phyloP scores from a whole-genome alignment of 2,329 filamentous ascomycete genomes.

The Penicillium sp. region DNA sequence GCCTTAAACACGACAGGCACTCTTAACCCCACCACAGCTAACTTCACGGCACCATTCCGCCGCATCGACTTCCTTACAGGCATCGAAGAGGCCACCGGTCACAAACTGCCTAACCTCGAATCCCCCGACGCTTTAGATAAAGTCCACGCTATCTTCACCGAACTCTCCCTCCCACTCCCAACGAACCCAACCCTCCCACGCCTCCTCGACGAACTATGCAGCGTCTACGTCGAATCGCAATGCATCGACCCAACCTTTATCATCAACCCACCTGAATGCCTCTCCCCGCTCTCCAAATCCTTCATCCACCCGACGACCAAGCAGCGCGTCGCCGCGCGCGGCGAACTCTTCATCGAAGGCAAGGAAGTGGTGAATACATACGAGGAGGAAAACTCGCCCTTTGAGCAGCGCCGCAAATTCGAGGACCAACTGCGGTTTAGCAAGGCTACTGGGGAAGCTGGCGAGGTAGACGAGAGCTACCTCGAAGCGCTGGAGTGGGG shows the following conservation, averaged over 20 bases:
- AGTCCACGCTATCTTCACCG: conserved; percentile 55
- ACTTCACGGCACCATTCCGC: conserved; percentile 59
- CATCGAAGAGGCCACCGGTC: conserved; percentile 66
- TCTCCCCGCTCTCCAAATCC: conserved; percentile 88
- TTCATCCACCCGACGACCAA: conserved; percentile 66
- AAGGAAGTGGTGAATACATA: conserved; percentile 94
- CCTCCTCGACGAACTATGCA: conserved; percentile 78
- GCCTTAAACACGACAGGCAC: conserved; percentile 44
- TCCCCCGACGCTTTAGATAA: conserved; percentile 55
- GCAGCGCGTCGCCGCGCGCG: conserved; percentile 75
- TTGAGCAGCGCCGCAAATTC: conserved; percentile 82
- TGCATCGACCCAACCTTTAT: conserved; percentile 78
- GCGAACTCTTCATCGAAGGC: conserved; percentile 77
- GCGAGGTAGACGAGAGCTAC: conserved; percentile 72
- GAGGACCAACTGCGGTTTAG: conserved; percentile 54
- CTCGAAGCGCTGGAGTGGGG: conserved; percentile 81
- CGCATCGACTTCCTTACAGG: conserved; percentile 78
- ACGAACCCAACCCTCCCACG: conserved; percentile 58
- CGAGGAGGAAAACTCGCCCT: conserved; percentile 94
- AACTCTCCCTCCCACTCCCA: conserved; percentile 51
- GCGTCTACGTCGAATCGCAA: conserved; percentile 72
- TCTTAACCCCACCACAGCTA: conserved; percentile 49
- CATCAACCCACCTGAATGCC: conserved; percentile 80
- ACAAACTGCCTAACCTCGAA: conserved; percentile 62
- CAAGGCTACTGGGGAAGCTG: conserved; percentile 48